Percentiles rank a stretch among this genome's conserved stretches.
phyloP scores from a whole-genome alignment of 2,329 filamentous ascomycete genomes.

The Atkinsonella hypoxylon region DNA sequence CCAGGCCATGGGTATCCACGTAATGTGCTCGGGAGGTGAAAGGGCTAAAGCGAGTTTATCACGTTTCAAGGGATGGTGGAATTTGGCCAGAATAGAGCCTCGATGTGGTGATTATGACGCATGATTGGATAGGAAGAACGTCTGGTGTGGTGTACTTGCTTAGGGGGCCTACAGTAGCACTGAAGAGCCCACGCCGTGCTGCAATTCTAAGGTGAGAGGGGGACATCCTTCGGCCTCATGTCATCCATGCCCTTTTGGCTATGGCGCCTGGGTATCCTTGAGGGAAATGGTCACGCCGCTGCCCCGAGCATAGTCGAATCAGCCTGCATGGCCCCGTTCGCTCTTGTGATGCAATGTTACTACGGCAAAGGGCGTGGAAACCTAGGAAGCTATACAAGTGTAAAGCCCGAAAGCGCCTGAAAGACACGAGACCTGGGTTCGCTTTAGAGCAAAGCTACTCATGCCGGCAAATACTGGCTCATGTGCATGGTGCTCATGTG shows the following conservation, averaged over 20 bases:
- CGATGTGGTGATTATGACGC: not conserved
- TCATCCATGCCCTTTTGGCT: no score
- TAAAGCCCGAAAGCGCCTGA: not conserved
- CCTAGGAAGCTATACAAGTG: not conserved
- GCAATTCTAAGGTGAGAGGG: no score
- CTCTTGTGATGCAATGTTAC: not conserved
- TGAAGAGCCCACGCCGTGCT: no score
- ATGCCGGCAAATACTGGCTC: not conserved
- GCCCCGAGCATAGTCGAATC: no score
- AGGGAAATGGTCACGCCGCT: no score
- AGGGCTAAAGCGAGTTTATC: not conserved
- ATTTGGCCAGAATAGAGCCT: not conserved
- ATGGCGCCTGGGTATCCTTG: no score
- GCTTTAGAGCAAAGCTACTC: not conserved
- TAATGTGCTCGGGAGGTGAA: not conserved
- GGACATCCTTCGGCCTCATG: no score
- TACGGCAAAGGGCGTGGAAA: not conserved
- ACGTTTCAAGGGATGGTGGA: not conserved
- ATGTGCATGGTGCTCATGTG: not conserved
- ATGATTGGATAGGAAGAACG: not conserved
- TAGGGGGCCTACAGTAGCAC: no score
- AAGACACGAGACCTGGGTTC: not conserved
- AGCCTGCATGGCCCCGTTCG: not conserved
- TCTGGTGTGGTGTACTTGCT: not conserved
- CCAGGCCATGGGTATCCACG: constrained; percentile 1